Evolutionary conservation across 2,329 filamentous ascomycete species (phyloP).

Genomic region (Pseudocercospora eumusae): DNA sequence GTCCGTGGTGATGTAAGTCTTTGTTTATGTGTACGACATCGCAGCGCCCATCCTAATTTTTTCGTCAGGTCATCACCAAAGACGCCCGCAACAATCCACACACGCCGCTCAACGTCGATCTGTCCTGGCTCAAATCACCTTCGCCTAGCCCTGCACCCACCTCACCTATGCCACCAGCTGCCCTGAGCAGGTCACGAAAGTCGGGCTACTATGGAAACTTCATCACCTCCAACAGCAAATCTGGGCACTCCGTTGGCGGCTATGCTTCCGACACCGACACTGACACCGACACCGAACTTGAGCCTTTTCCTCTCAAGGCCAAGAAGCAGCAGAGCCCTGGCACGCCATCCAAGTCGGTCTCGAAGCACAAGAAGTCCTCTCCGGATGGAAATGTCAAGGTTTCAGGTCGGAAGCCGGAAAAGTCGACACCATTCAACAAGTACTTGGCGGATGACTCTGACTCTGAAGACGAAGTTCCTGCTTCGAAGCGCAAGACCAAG

Average conservation of each 20-base stretch:
- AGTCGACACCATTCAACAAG: neutral
- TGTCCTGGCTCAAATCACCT: neutral
- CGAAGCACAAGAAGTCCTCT: neutral
- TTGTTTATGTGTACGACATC: neutral
- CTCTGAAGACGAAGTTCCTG: neutral
- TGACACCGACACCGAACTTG: neutral
- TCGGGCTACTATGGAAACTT: neutral
- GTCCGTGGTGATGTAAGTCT: neutral
- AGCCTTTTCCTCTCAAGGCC: neutral
- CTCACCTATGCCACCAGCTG: neutral
- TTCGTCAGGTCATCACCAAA: neutral
- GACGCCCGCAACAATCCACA: neutral
- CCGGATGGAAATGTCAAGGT: neutral
- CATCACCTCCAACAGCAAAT: neutral
- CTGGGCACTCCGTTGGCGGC: neutral
- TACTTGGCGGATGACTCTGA: neutral
- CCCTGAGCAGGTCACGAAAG: neutral
- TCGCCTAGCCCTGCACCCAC: neutral
- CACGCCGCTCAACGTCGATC: neutral
- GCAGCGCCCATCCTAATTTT: neutral
- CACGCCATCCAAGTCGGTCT: neutral
- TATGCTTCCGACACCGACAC: neutral
- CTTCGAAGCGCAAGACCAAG: neutral
- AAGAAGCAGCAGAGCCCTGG: neutral
- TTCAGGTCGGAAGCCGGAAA: neutral